Evolutionary conservation across 352 stramenopile species (phyloP).

Genomic region (Phytophthora pisi): DNA sequence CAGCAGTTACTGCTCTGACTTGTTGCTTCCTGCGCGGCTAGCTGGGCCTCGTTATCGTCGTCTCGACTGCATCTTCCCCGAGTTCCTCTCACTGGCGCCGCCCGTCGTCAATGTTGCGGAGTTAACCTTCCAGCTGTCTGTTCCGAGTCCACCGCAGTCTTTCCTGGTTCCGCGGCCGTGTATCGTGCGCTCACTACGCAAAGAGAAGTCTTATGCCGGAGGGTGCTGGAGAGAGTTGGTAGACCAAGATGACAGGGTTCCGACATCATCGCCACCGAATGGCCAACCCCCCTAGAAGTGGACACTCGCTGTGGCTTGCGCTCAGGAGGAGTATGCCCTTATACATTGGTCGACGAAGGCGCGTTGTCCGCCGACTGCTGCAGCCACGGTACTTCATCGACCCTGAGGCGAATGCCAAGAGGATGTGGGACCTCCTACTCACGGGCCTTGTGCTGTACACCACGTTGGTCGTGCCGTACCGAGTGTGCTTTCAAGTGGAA

Average conservation of each 20-base stretch:
- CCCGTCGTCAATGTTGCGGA: constrained; percentile 39
- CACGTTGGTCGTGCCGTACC: constrained; percentile 73
- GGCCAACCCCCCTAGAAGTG: constrained; percentile 41
- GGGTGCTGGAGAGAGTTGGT: constrained; percentile 6
- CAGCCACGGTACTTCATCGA: constrained; percentile 66
- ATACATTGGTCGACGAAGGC: constrained; percentile 50
- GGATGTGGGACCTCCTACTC: constrained; percentile 72
- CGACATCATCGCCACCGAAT: constrained; percentile 23
- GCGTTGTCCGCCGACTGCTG: constrained; percentile 20
- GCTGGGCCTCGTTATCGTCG: constrained; percentile 14
- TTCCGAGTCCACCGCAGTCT: constrained; percentile 20
- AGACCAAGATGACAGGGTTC: constrained; percentile 29
- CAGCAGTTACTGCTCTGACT: constrained; percentile 35
- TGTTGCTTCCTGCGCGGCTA: constrained; percentile 9
- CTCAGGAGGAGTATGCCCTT: constrained; percentile 62
- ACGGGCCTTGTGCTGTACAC: constrained; percentile 78
- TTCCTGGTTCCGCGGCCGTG: constrained; percentile 5
- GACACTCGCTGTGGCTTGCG: constrained; percentile 51
- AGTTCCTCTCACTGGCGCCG: constrained; percentile 19
- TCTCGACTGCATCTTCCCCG: constrained; percentile 7
- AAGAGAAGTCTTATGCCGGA: constrained; percentile 24
- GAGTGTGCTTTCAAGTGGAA: constrained; percentile 78
- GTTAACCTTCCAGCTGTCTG: constrained; percentile 20
- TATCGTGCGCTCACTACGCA: not conserved
- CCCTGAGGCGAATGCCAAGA: constrained; percentile 59